Percentiles rank a stretch among this genome's conserved stretches.
phyloP scores from a whole-genome alignment of 495 filamentous ascomycete species.

The Penicillium paxilli region DNA sequence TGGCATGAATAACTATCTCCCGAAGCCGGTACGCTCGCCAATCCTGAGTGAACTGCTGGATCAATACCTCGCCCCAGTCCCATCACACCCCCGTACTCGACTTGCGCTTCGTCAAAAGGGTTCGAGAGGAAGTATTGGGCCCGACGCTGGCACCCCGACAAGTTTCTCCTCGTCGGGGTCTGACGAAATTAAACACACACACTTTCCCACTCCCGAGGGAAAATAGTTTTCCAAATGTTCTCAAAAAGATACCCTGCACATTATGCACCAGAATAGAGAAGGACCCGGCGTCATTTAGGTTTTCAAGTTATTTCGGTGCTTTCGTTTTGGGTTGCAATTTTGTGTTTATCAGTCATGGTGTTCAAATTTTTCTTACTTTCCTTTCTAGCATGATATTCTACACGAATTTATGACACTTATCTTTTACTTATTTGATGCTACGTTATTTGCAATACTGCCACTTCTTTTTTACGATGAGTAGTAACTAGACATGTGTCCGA shows the following conservation, averaged over 20 bases:
- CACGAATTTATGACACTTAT: not conserved
- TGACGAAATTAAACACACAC: constrained; percentile 26
- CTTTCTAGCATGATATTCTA: not conserved
- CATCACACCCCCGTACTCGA: constrained; percentile 40
- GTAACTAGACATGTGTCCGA: too few relatives aligned
- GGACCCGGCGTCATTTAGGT: constrained; percentile 19
- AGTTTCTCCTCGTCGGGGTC: constrained; percentile 38
- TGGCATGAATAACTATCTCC: constrained; percentile 95
- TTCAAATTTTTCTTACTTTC: not conserved
- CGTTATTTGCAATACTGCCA: not conserved
- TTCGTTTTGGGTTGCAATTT: not conserved
- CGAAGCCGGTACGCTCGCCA: constrained; percentile 80
- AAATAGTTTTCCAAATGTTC: constrained; percentile 20
- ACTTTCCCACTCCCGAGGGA: constrained; percentile 2
- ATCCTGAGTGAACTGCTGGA: constrained; percentile 76
- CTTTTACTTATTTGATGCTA: not conserved
- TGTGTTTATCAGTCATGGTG: not conserved
- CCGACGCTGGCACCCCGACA: constrained; percentile 34
- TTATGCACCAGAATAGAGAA: constrained; percentile 15
- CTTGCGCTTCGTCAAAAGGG: constrained; percentile 35
- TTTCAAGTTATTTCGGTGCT: constrained; percentile 1
- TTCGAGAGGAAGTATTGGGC: constrained; percentile 31
- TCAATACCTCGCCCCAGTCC: constrained; percentile 60
- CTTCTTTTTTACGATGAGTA: not conserved
- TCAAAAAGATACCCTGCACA: constrained; percentile 28